Evolutionary conservation across 768 basidiomycete species (phyloP).

Genomic region (Auriscalpium vulgare): DNA sequence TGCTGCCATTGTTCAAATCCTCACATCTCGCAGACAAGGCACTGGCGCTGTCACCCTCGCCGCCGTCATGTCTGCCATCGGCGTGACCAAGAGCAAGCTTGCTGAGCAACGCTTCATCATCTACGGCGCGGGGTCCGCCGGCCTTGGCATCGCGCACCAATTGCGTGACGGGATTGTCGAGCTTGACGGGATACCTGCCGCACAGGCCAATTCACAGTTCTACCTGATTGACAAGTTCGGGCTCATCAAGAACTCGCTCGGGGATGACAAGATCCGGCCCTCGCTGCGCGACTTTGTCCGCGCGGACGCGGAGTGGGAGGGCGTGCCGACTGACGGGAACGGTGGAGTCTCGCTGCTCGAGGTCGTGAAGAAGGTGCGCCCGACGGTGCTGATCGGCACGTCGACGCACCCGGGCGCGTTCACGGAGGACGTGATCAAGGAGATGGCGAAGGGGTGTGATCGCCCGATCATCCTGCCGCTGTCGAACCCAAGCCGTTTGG

Average conservation of each 20-base stretch:
- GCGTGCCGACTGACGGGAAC: conserved; percentile 25
- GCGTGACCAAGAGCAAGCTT: conserved; percentile 56
- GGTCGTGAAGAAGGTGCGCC: conserved; percentile 62
- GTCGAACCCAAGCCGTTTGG: conserved; percentile 71
- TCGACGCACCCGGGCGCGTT: conserved; percentile 77
- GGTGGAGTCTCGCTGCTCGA: conserved; percentile 52
- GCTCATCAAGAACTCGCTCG: conserved; percentile 46
- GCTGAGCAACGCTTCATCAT: conserved; percentile 71
- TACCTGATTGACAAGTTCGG: conserved; percentile 69
- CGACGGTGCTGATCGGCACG: conserved; percentile 80
- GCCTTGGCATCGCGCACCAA: conserved; percentile 71
- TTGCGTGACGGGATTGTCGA: conserved; percentile 68
- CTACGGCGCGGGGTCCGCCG: conserved; percentile 78
- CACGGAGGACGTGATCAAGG: conserved; percentile 58
- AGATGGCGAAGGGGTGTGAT: conserved; percentile 61
- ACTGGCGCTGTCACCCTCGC: conserved; percentile 72
- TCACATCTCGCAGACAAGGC: conserved; percentile 43
- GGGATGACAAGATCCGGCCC: conserved; percentile 34
- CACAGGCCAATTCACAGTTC: conserved; percentile 59
- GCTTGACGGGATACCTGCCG: conserved; percentile 36
- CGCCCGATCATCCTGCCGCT: conserved; percentile 81
- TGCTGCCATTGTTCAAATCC: not conserved
- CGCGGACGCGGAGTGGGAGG: conserved; percentile 48
- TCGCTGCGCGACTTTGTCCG: conserved; percentile 49
- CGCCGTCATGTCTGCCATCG: conserved; percentile 57